These are phyloP conservation scores for Rozella allomycis DNA, from an alignment of 371 early-diverging fungal species.

Conservation along the genomic window DNA sequence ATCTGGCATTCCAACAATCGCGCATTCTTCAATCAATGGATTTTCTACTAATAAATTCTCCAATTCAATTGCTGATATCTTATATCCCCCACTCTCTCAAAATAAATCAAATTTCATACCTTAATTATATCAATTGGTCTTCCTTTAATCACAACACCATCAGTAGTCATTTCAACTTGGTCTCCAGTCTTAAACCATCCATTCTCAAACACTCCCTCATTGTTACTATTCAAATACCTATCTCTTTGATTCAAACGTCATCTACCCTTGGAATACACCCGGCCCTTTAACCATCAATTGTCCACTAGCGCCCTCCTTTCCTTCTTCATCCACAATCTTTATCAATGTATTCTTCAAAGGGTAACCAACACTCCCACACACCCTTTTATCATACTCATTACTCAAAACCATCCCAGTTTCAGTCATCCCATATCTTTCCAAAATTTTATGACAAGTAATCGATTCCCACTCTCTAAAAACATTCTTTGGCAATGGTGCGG, in stretches of 20 bases:
- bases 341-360: constrained; percentile 49
- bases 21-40: constrained; percentile 35
- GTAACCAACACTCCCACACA: constrained; percentile 41
- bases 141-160: constrained; percentile 44
- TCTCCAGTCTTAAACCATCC: constrained; percentile 51
- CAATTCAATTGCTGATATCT: constrained; percentile 58
- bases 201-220: background rate
- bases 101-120: background rate
- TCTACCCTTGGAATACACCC: constrained; percentile 35
- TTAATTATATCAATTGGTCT: constrained; percentile 68
- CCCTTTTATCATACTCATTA: constrained; percentile 10
- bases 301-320: constrained; percentile 33
- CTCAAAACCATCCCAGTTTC: constrained; percentile 75
- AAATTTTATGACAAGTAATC: constrained; percentile 40
- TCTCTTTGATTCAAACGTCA: background rate
- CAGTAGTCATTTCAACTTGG: constrained; percentile 25
- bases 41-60: constrained; percentile 50
- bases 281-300: constrained; percentile 19
- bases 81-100: constrained; percentile 49
- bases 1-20: constrained; percentile 50
- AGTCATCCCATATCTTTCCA: constrained; percentile 61
- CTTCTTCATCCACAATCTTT: constrained; percentile 27
- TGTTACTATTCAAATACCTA: constrained; percentile 33
- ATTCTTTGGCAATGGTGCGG: constrained; percentile 44
- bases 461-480: constrained; percentile 39